Conservation (phyloP, 2,329 filamentous ascomycete species). For the Aspergillus unguis region DNA sequence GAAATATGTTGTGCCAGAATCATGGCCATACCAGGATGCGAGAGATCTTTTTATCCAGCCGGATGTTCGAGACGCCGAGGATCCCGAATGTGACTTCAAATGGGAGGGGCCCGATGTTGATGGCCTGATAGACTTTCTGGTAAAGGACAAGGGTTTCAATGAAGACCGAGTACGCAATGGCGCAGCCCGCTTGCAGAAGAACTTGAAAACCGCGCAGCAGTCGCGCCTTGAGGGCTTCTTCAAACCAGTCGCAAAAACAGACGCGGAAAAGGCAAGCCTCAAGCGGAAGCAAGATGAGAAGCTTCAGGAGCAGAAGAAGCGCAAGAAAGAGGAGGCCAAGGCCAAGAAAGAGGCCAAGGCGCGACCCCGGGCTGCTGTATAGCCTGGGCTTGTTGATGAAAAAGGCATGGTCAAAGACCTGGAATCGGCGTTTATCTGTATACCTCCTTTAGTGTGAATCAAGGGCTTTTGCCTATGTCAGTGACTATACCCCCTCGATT, state of each 20-base stretch:
- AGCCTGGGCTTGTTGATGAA: not conserved
- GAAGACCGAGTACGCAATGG: conserved; percentile 85
- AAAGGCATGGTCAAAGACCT: not conserved
- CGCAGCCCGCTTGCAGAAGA: conserved; percentile 78
- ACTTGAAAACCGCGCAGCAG: conserved; percentile 86
- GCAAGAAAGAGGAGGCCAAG: conserved; percentile 89
- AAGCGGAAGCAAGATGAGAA: conserved; percentile 96
- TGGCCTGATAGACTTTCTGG: conserved; percentile 82
- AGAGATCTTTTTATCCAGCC: conserved; percentile 88
- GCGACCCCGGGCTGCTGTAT: conserved; percentile 67
- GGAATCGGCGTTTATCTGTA: not conserved
- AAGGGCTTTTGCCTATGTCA: not conserved
- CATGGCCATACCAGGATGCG: conserved; percentile 93
- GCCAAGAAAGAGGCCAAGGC: conserved; percentile 88
- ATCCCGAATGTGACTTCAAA: conserved; percentile 91
- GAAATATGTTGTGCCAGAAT: conserved; percentile 84
- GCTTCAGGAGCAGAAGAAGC: conserved; percentile 90
- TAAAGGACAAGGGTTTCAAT: conserved; percentile 92
- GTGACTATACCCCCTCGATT: not conserved
- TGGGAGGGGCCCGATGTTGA: conserved; percentile 94
- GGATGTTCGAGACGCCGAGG: conserved; percentile 77
- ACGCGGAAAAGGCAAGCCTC: conserved; percentile 74
- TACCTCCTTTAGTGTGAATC: not conserved
- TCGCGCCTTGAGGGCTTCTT: conserved; percentile 94
- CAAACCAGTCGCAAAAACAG: conserved; percentile 84